Evolutionary conservation across 2,329 filamentous ascomycete species (phyloP), one percentile per base, ranked within the genome.

Genomic region (Sporothrix curviconia): DNA sequence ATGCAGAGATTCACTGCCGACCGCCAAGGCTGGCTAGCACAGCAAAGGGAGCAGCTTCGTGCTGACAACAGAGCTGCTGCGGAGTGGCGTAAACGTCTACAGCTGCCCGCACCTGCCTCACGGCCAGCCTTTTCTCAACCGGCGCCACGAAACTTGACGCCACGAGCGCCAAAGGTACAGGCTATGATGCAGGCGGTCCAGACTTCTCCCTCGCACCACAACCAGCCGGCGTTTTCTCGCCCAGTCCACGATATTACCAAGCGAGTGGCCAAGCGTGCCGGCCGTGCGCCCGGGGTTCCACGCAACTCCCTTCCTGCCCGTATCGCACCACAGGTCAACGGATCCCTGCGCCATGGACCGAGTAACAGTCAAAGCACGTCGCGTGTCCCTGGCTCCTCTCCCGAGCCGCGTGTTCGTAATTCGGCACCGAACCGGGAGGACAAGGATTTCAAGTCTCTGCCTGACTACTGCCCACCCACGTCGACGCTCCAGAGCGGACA

Each of bases 391-490:
- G 49, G 55, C 24, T 40, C 57, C 3, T 63, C 62, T 2, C 60
- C 63, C 0, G 62, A 65, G 52, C 61, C 63, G 25, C 61, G 59
- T 3, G 53, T 76, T 44, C 70, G 83, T 65, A 71, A 75, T 47
- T 72, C 82, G 19, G 82, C 84, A 25, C 82, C 84, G 17, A 91
- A 85, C 65, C 81, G 89, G 34, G 90, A 94, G 69, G 90, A 95
- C 68, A 90, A 88, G 68, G 87, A 95, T 70, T 95, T 89, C 71
- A 76, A 79, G 46, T 76, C 83, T 3, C 77, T 95, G 32, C 79
- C 80, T 6, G 83, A 96, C 69, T 89, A 80, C 69, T 90, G 84
- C 53, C 90, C 90, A 44, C 84, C 87, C 0, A 67, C 84, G 42
- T 73, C 76, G 56, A 85, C 86, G 2, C 79, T 94, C 83, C 85